A percentile compares a stretch with the other conserved stretches of the same genome.
Conservation (phyloP, 2,329 filamentous ascomycete genomes). For the Niveomyces coronatus region DNA sequence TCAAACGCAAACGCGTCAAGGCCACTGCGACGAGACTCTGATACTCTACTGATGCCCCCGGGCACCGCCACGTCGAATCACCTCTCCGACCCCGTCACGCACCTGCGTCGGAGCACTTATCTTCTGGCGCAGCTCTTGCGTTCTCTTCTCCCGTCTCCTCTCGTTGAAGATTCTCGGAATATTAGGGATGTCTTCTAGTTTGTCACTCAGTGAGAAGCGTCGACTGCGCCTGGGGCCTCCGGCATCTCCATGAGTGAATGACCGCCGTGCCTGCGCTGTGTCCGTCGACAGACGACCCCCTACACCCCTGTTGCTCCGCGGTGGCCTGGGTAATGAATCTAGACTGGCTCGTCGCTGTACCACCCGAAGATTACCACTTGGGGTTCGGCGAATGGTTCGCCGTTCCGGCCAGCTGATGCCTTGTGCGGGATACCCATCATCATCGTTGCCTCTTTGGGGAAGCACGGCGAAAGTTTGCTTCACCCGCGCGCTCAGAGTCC, state of each 20-base stretch:
- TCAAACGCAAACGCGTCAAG: background rate
- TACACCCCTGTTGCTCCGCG: constrained; percentile 23
- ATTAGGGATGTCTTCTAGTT: constrained; percentile 41
- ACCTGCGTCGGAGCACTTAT: constrained; percentile 51
- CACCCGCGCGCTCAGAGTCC: constrained; percentile 42
- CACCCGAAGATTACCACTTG: constrained; percentile 50
- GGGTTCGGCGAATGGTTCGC: constrained; percentile 47
- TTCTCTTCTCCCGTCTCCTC: constrained; percentile 46
- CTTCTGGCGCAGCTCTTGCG: constrained; percentile 46
- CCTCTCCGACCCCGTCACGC: constrained; percentile 46
- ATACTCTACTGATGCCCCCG: constrained; percentile 9
- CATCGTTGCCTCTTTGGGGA: constrained; percentile 35
- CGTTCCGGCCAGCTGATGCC: constrained; percentile 35
- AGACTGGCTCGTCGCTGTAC: constrained; percentile 42
- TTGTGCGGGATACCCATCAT: constrained; percentile 12
- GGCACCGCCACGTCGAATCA: constrained; percentile 34
- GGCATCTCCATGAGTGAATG: constrained; percentile 15
- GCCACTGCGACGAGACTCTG: background rate
- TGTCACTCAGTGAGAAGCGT: constrained; percentile 33
- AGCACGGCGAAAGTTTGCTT: constrained; percentile 52
- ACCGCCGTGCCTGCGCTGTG: constrained; percentile 10
- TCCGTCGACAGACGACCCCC: constrained; percentile 11
- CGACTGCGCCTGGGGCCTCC: constrained; percentile 14
- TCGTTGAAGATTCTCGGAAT: constrained; percentile 48
- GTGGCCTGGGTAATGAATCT: constrained; percentile 26